These are phyloP conservation scores for Nakazawaea ishiwadae DNA, from an alignment of 805 yeast species.

Conservation along the genomic window DNA sequence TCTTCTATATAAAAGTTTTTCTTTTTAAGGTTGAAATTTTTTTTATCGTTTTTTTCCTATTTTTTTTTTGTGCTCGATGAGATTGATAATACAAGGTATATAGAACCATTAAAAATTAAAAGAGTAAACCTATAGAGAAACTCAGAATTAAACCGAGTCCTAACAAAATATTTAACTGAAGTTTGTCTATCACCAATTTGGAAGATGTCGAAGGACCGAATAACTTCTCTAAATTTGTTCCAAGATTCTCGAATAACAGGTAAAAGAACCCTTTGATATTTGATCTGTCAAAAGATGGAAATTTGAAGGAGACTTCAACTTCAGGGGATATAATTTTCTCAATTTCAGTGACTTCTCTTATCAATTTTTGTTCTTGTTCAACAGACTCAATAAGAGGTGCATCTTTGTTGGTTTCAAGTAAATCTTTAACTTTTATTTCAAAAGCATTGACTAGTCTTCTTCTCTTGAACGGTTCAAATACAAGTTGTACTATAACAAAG, in stretches of 20 bases:
- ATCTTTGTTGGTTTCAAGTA: conserved; percentile 30
- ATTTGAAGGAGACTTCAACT: neutral
- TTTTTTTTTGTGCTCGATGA: neutral
- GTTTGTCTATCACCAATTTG: conserved; percentile 3
- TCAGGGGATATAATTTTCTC: neutral
- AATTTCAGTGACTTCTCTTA: neutral
- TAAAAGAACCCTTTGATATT: conserved; percentile 3
- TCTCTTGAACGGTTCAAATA: conserved; percentile 95
- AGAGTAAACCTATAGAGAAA: conserved; percentile 3
- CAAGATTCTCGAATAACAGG: neutral
- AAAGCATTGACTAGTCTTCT: conserved; percentile 74
- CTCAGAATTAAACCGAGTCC: neutral
- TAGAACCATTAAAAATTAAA: neutral
- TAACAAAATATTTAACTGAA: conserved; percentile 1
- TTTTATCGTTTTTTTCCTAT: neutral
- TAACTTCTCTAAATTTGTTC: neutral
- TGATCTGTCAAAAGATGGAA: neutral
- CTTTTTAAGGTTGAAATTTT: neutral
- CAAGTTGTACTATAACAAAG: conserved; percentile 75
- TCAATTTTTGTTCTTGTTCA: neutral
- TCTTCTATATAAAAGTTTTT: neutral
- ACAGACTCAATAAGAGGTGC: neutral
- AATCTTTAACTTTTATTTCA: conserved; percentile 68
- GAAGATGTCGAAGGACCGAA: neutral
- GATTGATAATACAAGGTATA: no score